Evolutionary conservation across 257 asterid species (phyloP).

Genomic region (Solanum appendiculatum): DNA sequence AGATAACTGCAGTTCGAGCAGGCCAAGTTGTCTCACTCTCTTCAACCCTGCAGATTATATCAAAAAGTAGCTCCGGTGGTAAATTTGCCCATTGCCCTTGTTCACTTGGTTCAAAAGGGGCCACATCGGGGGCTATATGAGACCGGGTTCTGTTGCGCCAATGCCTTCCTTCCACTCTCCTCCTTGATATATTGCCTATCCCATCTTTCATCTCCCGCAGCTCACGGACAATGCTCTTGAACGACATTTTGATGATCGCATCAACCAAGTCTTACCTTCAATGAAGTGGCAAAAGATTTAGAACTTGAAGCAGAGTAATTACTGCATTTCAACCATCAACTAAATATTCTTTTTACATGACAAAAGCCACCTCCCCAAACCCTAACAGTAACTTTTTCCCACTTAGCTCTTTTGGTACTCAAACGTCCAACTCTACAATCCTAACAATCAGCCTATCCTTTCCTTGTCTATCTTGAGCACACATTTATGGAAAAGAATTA

Average conservation of each 20-base stretch:
- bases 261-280: slow-evolving; percentile 10
- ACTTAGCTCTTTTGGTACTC: not conserved
- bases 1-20: slow-evolving; percentile 62
- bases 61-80: slow-evolving; percentile 77
- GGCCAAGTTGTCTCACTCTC: slow-evolving; percentile 93
- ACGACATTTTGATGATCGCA: slow-evolving; percentile 43
- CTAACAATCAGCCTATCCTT: not conserved
- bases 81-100: slow-evolving; percentile 91
- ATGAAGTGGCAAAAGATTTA: not conserved
- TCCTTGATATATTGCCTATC: slow-evolving; percentile 62
- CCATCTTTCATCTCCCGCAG: slow-evolving; percentile 77
- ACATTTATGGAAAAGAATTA: not conserved
- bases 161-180: slow-evolving; percentile 49
- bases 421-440: not conserved
- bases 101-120: slow-evolving; percentile 39
- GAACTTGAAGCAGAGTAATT: not conserved
- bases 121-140: slow-evolving; percentile 62
- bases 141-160: slow-evolving; percentile 61
- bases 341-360: not conserved
- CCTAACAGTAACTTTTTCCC: not conserved
- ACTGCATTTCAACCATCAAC: not conserved
- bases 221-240: slow-evolving; percentile 72
- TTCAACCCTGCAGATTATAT: slow-evolving; percentile 69
- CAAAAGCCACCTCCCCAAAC: not conserved
- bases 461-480: not conserved